Percentiles rank a stretch among this genome's conserved stretches.
phyloP scores from a whole-genome alignment of 1,284 basidiomycete genomes.

The Hypsizygus ulmarius region DNA sequence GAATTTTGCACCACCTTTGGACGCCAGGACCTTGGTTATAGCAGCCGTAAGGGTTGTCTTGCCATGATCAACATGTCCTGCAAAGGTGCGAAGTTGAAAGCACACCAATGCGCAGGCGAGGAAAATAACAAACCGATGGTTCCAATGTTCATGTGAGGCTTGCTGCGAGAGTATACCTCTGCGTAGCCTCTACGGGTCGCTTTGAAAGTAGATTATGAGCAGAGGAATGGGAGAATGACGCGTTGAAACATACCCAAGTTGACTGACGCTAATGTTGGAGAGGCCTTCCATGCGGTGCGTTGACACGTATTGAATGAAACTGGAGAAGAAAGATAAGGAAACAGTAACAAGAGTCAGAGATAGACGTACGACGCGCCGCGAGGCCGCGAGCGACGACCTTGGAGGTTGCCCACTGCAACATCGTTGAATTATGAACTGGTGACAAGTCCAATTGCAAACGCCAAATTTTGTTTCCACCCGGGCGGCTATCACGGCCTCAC shows the following conservation, averaged over 20 bases:
- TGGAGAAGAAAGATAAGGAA: slow-evolving; percentile 20
- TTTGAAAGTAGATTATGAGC: slow-evolving; percentile 17
- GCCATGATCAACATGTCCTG: slow-evolving; percentile 91
- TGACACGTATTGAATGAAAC: slow-evolving; percentile 40
- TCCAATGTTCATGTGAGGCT: slow-evolving; percentile 97
- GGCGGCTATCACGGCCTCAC: slow-evolving; percentile 17
- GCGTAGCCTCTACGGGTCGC: slow-evolving; percentile 64
- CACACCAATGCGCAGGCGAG: not conserved
- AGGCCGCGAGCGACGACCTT: slow-evolving; percentile 50
- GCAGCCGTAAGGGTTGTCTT: slow-evolving; percentile 98
- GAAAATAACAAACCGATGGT: slow-evolving; percentile 69
- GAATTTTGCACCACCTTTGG: slow-evolving; percentile 85
- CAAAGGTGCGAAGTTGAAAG: slow-evolving; percentile 10
- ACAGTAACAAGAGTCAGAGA: slow-evolving; percentile 1
- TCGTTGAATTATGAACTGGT: slow-evolving; percentile 23
- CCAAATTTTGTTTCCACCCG: slow-evolving; percentile 20
- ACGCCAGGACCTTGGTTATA: slow-evolving; percentile 94
- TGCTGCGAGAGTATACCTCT: slow-evolving; percentile 80
- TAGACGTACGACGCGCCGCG: slow-evolving; percentile 44
- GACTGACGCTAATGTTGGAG: slow-evolving; percentile 23
- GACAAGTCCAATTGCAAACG: slow-evolving; percentile 7
- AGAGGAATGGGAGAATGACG: slow-evolving; percentile 13
- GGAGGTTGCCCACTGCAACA: slow-evolving; percentile 53
- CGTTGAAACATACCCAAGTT: slow-evolving; percentile 26
- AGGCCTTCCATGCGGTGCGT: slow-evolving; percentile 27